Conservation (phyloP, 2,329 filamentous ascomycete genomes). For the Colletotrichum sp. region DNA sequence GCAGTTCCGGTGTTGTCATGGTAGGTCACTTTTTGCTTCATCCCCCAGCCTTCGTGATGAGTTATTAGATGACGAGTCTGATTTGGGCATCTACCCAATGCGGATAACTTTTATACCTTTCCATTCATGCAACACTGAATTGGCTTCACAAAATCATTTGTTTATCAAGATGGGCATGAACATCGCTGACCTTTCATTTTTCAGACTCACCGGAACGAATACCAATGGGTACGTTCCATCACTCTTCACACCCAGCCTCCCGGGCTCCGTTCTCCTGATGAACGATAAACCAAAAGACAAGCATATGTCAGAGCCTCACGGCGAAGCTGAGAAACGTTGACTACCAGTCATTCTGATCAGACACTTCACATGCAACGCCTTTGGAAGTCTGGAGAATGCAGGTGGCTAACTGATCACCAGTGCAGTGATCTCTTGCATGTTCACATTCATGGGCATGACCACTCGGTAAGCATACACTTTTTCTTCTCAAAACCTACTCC, state of each 20-base stretch:
- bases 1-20: not conserved
- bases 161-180: not conserved
- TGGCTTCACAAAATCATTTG: not conserved
- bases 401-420: not conserved
- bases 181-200: conserved; percentile 6
- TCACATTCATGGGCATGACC: not conserved
- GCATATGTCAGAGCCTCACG: conserved; percentile 28
- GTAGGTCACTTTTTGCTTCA: conserved; percentile 22
- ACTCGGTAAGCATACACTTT: not conserved
- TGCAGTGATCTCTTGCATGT: not conserved
- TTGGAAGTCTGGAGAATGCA: not conserved
- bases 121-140: conserved; percentile 66
- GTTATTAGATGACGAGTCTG: conserved; percentile 68
- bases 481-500: not conserved
- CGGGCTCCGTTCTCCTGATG: conserved; percentile 22
- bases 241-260: not conserved
- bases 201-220: not conserved
- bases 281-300: conserved; percentile 26
- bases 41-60: conserved; percentile 44
- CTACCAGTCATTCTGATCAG: conserved; percentile 22
- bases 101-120: conserved; percentile 58
- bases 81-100: conserved; percentile 63
- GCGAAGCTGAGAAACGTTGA: conserved; percentile 25
- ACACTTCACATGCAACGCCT: conserved; percentile 8
- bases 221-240: not conserved